Evolutionary conservation across 1,139 yeast genomes (phyloP).

Genomic region (Lodderomyces orthopsilosis): DNA sequence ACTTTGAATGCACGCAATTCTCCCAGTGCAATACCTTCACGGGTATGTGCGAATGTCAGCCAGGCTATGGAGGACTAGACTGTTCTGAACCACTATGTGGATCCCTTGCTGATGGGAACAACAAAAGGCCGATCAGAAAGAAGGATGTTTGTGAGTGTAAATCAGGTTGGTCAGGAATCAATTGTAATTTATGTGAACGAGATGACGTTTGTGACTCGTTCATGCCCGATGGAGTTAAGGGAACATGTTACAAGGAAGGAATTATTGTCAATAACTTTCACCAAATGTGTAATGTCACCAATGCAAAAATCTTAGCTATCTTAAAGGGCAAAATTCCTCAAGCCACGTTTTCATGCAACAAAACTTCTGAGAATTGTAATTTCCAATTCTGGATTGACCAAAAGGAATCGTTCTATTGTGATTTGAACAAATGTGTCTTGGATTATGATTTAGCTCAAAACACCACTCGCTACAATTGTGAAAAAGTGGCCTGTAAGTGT

Average conservation of each 20-base stretch:
- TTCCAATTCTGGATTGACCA: constrained; percentile 97
- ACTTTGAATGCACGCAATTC: constrained; percentile 86
- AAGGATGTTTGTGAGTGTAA: constrained; percentile 63
- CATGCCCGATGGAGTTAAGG: constrained; percentile 83
- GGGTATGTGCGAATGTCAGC: constrained; percentile 89
- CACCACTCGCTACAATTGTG: constrained; percentile 75
- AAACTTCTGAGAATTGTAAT: constrained; percentile 63
- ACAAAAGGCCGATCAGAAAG: constrained; percentile 58
- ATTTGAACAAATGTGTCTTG: constrained; percentile 66
- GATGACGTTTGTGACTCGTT: constrained; percentile 80
- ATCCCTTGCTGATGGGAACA: constrained; percentile 60
- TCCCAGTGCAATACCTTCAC: constrained; percentile 82
- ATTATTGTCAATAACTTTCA: constrained; percentile 75
- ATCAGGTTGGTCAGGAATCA: constrained; percentile 90
- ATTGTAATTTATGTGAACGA: constrained; percentile 76
- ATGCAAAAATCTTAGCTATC: constrained; percentile 76
- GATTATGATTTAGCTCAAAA: constrained; percentile 62
- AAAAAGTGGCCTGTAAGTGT: constrained; percentile 76
- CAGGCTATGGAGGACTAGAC: constrained; percentile 92
- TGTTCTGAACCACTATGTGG: constrained; percentile 92
- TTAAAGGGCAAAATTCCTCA: constrained; percentile 82
- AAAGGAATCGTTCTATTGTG: constrained; percentile 87
- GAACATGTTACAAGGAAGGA: constrained; percentile 91
- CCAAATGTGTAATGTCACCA: constrained; percentile 94
- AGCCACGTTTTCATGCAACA: constrained; percentile 87